Conservation (phyloP, 1,284 basidiomycete genomes). For the Chondrostereum purpureum region DNA sequence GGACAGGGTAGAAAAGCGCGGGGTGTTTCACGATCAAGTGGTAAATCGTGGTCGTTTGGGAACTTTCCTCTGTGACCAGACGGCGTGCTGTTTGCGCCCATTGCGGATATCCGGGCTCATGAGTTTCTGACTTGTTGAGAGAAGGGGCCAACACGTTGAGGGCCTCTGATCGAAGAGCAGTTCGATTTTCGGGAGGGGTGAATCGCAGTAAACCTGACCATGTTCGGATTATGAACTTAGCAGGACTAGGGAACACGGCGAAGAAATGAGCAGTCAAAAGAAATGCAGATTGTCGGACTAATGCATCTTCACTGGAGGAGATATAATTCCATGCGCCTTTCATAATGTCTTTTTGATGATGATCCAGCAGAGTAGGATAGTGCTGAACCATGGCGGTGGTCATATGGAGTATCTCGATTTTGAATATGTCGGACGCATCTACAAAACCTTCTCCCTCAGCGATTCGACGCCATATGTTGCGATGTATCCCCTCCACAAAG, state of each 20-base stretch:
- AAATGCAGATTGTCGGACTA: slow-evolving; percentile 91
- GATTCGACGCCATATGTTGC: slow-evolving; percentile 78
- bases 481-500: slow-evolving; percentile 66
- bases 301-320: slow-evolving; percentile 74
- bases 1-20: slow-evolving; percentile 89
- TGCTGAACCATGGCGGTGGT: slow-evolving; percentile 88
- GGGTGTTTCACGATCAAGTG: slow-evolving; percentile 90
- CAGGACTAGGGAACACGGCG: slow-evolving; percentile 58
- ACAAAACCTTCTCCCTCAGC: slow-evolving; percentile 50
- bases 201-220: slow-evolving; percentile 89
- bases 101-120: slow-evolving; percentile 61
- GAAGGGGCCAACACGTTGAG: slow-evolving; percentile 88
- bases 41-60: slow-evolving; percentile 86
- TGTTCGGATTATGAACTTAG: slow-evolving; percentile 91
- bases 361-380: slow-evolving; percentile 71
- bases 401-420: slow-evolving; percentile 88
- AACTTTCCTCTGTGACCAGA: slow-evolving; percentile 86
- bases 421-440: slow-evolving; percentile 74
- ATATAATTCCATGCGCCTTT: slow-evolving; percentile 93
- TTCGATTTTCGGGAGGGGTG: slow-evolving; percentile 74
- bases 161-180: slow-evolving; percentile 77
- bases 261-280: slow-evolving; percentile 5
- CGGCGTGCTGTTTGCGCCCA: slow-evolving; percentile 92
- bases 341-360: slow-evolving; percentile 91
- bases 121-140: slow-evolving; percentile 55